Evolutionary conservation across 345 rosid genomes (phyloP), one percentile per base, ranked within the genome.

Genomic region (Citrus hindsii): DNA sequence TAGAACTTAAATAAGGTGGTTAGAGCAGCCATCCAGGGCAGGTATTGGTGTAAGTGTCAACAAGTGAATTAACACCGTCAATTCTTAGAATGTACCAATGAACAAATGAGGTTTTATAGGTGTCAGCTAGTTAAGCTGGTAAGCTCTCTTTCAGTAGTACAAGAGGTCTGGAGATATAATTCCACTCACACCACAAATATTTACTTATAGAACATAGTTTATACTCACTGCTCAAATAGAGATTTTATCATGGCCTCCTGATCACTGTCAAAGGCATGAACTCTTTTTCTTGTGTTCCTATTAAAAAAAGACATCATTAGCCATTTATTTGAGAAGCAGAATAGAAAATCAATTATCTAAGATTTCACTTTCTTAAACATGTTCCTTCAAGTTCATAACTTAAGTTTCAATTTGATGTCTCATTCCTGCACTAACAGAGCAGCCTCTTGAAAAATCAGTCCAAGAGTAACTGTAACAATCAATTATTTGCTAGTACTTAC

Each of bases 201-300:
- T 19, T 35, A 66, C 25, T 19, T 19, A 66, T 33, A 66, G 69
- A 28, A 51, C 35, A 7, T 70, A 30, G 40, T 76, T 64, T 83
- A 56, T 63, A 85, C 99, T 91, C 82, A 95, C 99, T 91, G 85
- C 85, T 92, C 94, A 68, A 87, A 92, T 74, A 96, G 84, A 74
- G 80, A 82, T 85, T 83, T 92, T 58, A 96, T 87, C 67, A 73
- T 87, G 76, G 89, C 90, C 79, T 94, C 99, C 78, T 94, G 92
- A 78, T 92, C 97, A 85, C 88, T 83, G 88, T 86, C 89, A 73
- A 90, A 83, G 46, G 97, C 90, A 79, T 70, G 77, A 82, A 82
- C 89, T 85, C 95, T 89, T 84, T 88, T 92, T 86, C 89, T 94
- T 64, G 83, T 82, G 82, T 76, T 80, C 87, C 99, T 94, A 92